These are phyloP conservation scores for Sordaria brevicollis DNA, from an alignment of 495 filamentous ascomycete genomes.

Conservation along the genomic window DNA sequence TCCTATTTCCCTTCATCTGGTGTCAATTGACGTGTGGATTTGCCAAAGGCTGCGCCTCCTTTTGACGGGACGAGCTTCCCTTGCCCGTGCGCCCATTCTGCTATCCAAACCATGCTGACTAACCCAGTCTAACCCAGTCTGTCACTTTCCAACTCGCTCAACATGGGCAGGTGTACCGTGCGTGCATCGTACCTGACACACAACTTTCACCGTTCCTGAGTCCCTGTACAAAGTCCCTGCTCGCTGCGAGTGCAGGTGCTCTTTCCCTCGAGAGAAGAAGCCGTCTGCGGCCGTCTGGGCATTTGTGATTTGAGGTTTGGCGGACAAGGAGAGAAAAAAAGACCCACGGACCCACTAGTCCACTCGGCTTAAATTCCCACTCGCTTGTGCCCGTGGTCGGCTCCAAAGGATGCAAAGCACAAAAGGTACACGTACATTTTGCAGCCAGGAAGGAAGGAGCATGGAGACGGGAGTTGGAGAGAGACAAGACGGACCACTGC, in stretches of 20 bases:
- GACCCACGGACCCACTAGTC: background rate
- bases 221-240: background rate
- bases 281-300: background rate
- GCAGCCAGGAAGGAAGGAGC: background rate
- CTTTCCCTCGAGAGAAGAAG: too few species aligned
- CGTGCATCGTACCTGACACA: background rate
- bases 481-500: background rate
- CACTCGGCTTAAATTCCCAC: conserved; percentile 13
- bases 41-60: background rate
- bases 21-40: background rate
- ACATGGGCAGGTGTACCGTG: background rate
- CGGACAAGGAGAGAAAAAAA: background rate
- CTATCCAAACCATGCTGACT: background rate
- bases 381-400: conserved; percentile 22
- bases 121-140: background rate
- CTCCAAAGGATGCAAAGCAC: conserved; percentile 7
- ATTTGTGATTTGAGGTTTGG: background rate
- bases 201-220: background rate
- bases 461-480: background rate
- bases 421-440: background rate
- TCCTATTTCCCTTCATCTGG: background rate
- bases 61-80: background rate
- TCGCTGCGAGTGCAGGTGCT: background rate
- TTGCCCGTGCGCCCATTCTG: background rate
- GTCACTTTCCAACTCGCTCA: background rate